Evolutionary conservation across 495 filamentous ascomycete genomes (phyloP), one percentile per base, ranked within the genome.

Genomic region (Mytilinidion resinicola): DNA sequence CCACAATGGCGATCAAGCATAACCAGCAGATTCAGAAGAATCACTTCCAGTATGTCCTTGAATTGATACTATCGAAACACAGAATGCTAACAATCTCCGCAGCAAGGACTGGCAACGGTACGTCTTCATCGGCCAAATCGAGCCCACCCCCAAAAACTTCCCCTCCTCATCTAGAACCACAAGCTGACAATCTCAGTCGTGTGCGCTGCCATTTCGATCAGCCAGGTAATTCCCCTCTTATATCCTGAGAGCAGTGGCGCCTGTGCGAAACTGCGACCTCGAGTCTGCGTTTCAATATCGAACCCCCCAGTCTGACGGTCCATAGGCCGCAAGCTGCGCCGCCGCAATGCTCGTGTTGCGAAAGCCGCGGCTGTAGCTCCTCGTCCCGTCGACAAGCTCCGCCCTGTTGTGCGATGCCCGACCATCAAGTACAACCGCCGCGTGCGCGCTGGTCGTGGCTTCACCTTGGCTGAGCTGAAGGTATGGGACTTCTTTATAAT

Each of bases 1-100:
- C 20, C 46, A 49, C 46, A 49, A 25, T 49, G 46, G 63, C 93
- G 82, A 96, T 98, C 88, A 96, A 95, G 83, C 92, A 96, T 85
- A 98, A 98, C 78, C 90, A 98, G 84, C 87, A 93, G 82, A 87
- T 98, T 78, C 91, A 84, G 72, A 85, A 95, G 85, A 95, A 93
- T 85, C 93, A 30, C 25, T 30, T 30, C 25, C 25, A 30, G 42
- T 46, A 46, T 9, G 42, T 20, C 42, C 42, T 17, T 12, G 20
- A 12, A 12, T 5, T 12, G 15, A 46, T 17, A 12, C 14, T 6
- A 3, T 46, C 8, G 20, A 46, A 14, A 46, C n/a, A 46, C 12
- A 46, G 8, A 15, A 46, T 46, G n/a, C 42, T 46, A 20, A 46
- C 5, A 9, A 15, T 15, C 20, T n/a, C 5, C n/a, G 42, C 42